Conservation (phyloP, 2,329 filamentous ascomycete species). For the Monosporascus cannonballus region DNA sequence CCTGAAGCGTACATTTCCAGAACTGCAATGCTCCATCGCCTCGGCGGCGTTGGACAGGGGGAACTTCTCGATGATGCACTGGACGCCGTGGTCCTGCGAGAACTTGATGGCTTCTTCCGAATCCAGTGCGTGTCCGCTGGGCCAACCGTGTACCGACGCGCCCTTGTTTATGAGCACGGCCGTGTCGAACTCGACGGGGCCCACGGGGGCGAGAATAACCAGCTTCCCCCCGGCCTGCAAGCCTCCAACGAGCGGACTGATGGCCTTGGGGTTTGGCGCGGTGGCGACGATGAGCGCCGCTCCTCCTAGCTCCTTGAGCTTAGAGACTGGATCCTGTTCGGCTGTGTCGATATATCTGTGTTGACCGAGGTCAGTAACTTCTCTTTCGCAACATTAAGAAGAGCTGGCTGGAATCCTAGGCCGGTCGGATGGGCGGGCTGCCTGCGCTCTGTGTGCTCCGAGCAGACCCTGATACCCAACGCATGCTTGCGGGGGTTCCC, state of each 20-base stretch:
- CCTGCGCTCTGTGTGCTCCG: too few relatives aligned
- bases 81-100: conserved; percentile 52
- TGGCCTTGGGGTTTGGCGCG: conserved; percentile 51
- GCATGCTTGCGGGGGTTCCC: too few relatives aligned
- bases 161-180: conserved; percentile 40
- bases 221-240: conserved; percentile 51
- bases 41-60: conserved; percentile 45
- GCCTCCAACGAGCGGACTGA: conserved; percentile 47
- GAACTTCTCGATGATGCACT: conserved; percentile 61
- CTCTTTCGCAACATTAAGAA: neutral
- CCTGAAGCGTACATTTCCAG: conserved; percentile 39
- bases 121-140: conserved; percentile 58
- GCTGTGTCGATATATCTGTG: conserved; percentile 46
- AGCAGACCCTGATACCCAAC: too few relatives aligned
- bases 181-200: conserved; percentile 39
- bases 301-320: conserved; percentile 52
- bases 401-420: too few relatives aligned
- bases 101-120: conserved; percentile 63
- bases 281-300: conserved; percentile 57
- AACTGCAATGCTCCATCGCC: conserved; percentile 36
- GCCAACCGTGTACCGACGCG: conserved; percentile 56
- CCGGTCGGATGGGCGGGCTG: too few relatives aligned
- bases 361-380: neutral
- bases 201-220: conserved; percentile 50
- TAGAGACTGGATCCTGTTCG: conserved; percentile 39